phyloP scores from a whole-genome alignment of 1,284 basidiomycete species.

The Boletus albobrunnescens region DNA sequence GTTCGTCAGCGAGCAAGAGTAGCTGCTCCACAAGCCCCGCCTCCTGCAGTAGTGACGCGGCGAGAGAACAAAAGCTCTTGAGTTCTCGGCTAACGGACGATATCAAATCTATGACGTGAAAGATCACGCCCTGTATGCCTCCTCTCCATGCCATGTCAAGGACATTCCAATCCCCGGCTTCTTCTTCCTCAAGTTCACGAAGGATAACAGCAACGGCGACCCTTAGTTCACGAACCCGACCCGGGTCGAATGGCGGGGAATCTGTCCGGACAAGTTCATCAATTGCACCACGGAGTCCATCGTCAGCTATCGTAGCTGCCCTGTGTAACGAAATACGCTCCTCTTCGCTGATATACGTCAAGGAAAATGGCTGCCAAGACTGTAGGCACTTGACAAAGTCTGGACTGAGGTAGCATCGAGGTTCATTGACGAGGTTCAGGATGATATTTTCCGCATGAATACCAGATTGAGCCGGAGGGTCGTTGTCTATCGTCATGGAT shows the following conservation, averaged over 20 bases:
- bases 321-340: slow-evolving; percentile 56
- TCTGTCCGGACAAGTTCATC: slow-evolving; percentile 46
- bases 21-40: slow-evolving; percentile 48
- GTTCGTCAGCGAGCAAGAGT: slow-evolving; percentile 50
- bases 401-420: slow-evolving; percentile 54
- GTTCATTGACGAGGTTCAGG: slow-evolving; percentile 54
- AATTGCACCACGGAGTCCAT: slow-evolving; percentile 59
- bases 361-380: slow-evolving; percentile 41
- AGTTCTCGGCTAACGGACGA: slow-evolving; percentile 48
- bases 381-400: slow-evolving; percentile 56
- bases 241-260: slow-evolving; percentile 37
- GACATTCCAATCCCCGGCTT: slow-evolving; percentile 49
- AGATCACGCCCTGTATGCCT: slow-evolving; percentile 50
- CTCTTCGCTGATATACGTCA: slow-evolving; percentile 57
- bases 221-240: slow-evolving; percentile 54
- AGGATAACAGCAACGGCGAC: slow-evolving; percentile 57
- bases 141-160: slow-evolving; percentile 58
- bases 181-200: slow-evolving; percentile 46
- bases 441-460: slow-evolving; percentile 67
- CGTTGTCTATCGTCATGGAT: slow-evolving; percentile 44
- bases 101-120: slow-evolving; percentile 52
- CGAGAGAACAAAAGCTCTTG: slow-evolving; percentile 45
- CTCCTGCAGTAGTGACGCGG: slow-evolving; percentile 34
- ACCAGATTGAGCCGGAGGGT: slow-evolving; percentile 56
- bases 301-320: slow-evolving; percentile 58